Percentiles rank a stretch among this genome's conserved stretches.
phyloP scores from a whole-genome alignment of 2,329 filamentous ascomycete species.

The Aspergillus tubingensis region DNA sequence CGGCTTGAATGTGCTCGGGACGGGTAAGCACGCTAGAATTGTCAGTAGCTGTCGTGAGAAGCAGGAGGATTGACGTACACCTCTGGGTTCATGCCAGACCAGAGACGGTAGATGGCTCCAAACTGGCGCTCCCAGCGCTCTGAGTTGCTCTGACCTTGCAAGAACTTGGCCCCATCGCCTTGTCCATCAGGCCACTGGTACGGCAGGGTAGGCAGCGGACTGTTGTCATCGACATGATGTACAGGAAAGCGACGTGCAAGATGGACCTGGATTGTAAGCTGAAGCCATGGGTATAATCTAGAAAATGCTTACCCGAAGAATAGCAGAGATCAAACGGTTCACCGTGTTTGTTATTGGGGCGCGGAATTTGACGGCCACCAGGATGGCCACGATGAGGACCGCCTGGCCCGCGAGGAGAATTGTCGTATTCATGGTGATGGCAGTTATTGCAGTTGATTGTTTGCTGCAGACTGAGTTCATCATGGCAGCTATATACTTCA shows the following conservation, averaged over 20 bases:
- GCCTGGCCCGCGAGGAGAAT: too few species aligned
- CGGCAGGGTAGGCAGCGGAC: constrained; percentile 8
- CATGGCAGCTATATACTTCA: too few species aligned
- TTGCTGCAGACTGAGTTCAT: too few species aligned
- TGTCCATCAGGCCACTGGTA: constrained; percentile 42
- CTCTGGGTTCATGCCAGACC: constrained; percentile 42
- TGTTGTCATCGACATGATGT: constrained; percentile 1
- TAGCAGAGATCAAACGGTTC: neutral
- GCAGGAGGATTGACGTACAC: constrained; percentile 32
- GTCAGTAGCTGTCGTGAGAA: too few species aligned
- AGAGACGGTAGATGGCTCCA: constrained; percentile 44
- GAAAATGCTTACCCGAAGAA: neutral
- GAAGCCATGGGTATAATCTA: neutral
- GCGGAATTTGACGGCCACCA: neutral
- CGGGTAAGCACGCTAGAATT: constrained; percentile 38
- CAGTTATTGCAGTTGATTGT: too few species aligned
- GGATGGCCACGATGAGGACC: too few species aligned
- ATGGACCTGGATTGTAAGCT: neutral
- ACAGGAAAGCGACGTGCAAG: constrained; percentile 8
- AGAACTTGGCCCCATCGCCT: constrained; percentile 45
- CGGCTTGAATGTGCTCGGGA: constrained; percentile 36
- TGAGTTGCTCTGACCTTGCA: constrained; percentile 38
- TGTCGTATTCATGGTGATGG: too few species aligned
- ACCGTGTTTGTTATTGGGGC: neutral
- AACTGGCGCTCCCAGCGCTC: constrained; percentile 34